A percentile compares a stretch with the other conserved stretches of the same genome.
Conservation (phyloP, 495 filamentous ascomycete species). For the Penicillium daleae region DNA sequence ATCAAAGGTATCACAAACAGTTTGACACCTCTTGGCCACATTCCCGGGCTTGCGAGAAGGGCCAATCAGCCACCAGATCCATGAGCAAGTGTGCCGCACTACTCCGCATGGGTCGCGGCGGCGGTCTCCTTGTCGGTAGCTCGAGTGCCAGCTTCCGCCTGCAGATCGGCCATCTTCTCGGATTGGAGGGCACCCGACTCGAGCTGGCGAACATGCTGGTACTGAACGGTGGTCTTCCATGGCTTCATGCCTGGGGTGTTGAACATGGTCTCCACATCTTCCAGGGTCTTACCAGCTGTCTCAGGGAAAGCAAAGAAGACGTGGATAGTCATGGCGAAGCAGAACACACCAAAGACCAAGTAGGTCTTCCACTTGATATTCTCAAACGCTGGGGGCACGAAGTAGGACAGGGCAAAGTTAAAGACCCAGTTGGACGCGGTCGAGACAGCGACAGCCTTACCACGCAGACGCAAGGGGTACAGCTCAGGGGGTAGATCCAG, state of each 20-base stretch:
- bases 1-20: background rate
- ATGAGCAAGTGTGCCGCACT: background rate
- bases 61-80: background rate
- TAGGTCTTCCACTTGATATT: constrained; percentile 77
- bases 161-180: constrained; percentile 32
- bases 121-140: constrained; percentile 14
- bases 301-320: constrained; percentile 85
- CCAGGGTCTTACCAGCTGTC: constrained; percentile 79
- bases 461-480: constrained; percentile 65
- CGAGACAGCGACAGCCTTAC: constrained; percentile 70
- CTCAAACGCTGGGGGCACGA: constrained; percentile 74
- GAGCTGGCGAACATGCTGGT: constrained; percentile 33
- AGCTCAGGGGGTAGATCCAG: constrained; percentile 74
- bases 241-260: constrained; percentile 62
- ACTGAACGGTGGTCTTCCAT: constrained; percentile 64
- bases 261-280: constrained; percentile 75
- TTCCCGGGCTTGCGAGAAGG: background rate
- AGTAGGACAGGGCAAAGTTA: constrained; percentile 80
- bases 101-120: constrained; percentile 2
- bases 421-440: constrained; percentile 78
- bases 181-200: constrained; percentile 35
- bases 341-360: constrained; percentile 77
- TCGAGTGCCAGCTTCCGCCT: constrained; percentile 17
- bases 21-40: background rate
- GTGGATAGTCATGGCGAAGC: constrained; percentile 70